These are phyloP conservation scores for Trametes cingulata DNA, from an alignment of 768 basidiomycete genomes.

Conservation along the genomic window DNA sequence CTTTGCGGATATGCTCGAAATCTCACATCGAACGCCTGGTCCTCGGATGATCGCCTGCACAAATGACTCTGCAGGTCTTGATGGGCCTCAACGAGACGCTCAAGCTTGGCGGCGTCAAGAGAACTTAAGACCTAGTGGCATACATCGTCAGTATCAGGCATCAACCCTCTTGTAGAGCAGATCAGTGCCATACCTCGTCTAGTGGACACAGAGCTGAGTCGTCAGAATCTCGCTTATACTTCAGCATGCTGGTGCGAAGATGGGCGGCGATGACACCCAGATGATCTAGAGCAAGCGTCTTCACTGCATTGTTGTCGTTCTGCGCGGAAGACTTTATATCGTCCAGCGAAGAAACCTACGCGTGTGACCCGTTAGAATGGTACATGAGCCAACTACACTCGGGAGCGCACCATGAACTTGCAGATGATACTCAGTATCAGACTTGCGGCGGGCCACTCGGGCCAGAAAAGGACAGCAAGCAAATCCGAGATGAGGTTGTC, in stretches of 20 bases:
- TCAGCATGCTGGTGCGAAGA: slow-evolving; percentile 60
- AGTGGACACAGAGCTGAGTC: slow-evolving; percentile 49
- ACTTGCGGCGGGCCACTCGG: slow-evolving; percentile 95
- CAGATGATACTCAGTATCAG: slow-evolving; percentile 78
- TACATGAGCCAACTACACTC: no score
- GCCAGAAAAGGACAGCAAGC: slow-evolving; percentile 86
- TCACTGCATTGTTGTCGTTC: slow-evolving; percentile 80
- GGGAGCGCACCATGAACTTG: slow-evolving; percentile 70
- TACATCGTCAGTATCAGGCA: not conserved
- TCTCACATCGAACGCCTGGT: slow-evolving; percentile 78
- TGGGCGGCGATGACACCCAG: slow-evolving; percentile 89
- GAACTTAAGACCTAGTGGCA: slow-evolving; percentile 51
- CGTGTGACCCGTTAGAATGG: not conserved
- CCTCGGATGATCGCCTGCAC: slow-evolving; percentile 68
- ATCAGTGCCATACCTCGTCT: slow-evolving; percentile 59
- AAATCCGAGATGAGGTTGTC: slow-evolving; percentile 90
- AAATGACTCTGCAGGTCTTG: slow-evolving; percentile 68
- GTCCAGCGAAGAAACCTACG: slow-evolving; percentile 77
- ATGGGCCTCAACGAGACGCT: slow-evolving; percentile 61
- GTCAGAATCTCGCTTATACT: slow-evolving; percentile 34
- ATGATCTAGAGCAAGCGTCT: slow-evolving; percentile 90
- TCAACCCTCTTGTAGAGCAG: not conserved
- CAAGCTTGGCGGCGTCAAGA: slow-evolving; percentile 51
- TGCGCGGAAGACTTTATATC: slow-evolving; percentile 70
- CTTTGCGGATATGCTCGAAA: not conserved